Base-by-base conservation (phyloP, 2,329 filamentous ascomycete genomes). In the Clarireedia paspali region DNA sequence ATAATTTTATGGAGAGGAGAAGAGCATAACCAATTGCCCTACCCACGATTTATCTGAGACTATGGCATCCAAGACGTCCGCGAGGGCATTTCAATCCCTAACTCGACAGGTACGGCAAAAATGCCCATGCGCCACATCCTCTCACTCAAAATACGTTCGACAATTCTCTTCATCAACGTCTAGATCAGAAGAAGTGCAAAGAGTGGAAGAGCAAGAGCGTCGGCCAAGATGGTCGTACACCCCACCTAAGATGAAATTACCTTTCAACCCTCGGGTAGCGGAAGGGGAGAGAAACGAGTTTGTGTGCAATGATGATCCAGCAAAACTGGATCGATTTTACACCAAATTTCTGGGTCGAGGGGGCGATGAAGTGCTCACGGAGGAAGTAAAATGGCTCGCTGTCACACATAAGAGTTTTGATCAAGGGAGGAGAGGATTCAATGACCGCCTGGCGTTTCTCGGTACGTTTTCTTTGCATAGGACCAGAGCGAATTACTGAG, bases 331-430 rank as follows among this genome's bases (percentile, higher is more conserved):
- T 70, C 76, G 81, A 49, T 87, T 90, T 71, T 95, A 96, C 71
- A 78, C 81, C 62, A 77, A 78, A 53, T 80, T 97, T 63, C 74
- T 97, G 55, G 92, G 91, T 5, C 77, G 76, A 47, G 83, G 80
- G 47, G 89, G 88, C 56, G 82, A 88, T 63, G 81, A 80, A 64
- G 71, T 94, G 70, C 77, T 99, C 57, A 85, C 87, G 2, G 91
- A 96, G 15, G 92, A 99, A 74, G 78, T 94, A 60, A 97, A 96
- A 75, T 99, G 94, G 94, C 76, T 97, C 67, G 91, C 91, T 30
- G 83, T 99, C 55, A 99, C 94, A 62, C 94, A 97, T 73, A 97
- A 97, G 81, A 96, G 91, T 73, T 97, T 96, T 68, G 92, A 99
- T 70, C 91, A 97, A 69, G 94, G 91, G 52, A 80, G 90, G 67